phyloP scores from a whole-genome alignment of 306 rosid species.

The Elaeagnus macrophylla region DNA sequence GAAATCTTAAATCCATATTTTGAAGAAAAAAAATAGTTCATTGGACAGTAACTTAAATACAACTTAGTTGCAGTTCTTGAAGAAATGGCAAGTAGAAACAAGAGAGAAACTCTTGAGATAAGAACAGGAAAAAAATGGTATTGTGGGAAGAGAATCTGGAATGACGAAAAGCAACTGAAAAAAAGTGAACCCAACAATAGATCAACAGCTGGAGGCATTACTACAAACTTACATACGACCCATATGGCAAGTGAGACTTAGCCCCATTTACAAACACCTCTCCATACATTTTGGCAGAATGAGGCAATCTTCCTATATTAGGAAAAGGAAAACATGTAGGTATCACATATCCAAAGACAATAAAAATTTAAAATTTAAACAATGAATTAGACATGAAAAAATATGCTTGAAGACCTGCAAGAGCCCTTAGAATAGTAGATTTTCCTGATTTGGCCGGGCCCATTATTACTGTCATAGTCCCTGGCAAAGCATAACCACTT shows the following conservation, averaged over 20 bases:
- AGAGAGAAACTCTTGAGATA: no score
- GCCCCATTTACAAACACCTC: conserved; percentile 86
- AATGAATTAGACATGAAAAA: conserved; percentile 11
- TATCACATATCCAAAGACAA: conserved; percentile 18
- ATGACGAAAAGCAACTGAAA: not conserved
- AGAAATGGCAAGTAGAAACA: not conserved
- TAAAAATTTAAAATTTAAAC: conserved; percentile 12
- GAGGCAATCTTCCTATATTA: conserved; percentile 66
- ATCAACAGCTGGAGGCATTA: not conserved
- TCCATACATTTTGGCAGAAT: conserved; percentile 76
- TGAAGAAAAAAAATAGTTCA: no score
- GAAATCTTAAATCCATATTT: no score
- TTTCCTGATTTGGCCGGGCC: conserved; percentile 97
- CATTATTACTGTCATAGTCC: conserved; percentile 94
- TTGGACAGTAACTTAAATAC: no score
- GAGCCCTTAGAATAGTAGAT: conserved; percentile 74
- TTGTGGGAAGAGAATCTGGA: no score
- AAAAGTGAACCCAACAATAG: not conserved
- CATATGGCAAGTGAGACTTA: conserved; percentile 62
- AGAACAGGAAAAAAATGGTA: no score
- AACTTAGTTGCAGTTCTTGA: no score
- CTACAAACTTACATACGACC: conserved; percentile 72
- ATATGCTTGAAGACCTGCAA: conserved; percentile 59
- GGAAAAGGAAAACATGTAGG: conserved; percentile 22
- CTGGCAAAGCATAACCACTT: conserved; percentile 92